Base-by-base conservation (phyloP, 1,284 basidiomycete species). In the Tranzscheliella williamsii region DNA sequence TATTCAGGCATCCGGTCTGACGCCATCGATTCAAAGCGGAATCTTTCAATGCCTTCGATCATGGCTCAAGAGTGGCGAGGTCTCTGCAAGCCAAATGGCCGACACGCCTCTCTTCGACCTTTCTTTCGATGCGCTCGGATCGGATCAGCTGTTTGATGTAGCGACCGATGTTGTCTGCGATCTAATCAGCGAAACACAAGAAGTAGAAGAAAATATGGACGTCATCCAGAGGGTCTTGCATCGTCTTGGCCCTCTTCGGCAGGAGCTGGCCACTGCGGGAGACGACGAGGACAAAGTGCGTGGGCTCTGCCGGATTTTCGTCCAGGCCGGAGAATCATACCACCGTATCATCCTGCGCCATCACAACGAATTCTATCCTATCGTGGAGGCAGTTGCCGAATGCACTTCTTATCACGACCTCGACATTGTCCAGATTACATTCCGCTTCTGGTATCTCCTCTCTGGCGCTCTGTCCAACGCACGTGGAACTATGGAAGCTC, bases 141-240 rank as follows among this genome's bases (percentile, higher is more conserved):
- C 63, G 7, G 90, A 95, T 23, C 83, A 85, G 37, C 83, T 98
- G 9, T 98, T 98, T 74, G 95, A 99, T 73, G 79, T 87, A 2
- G 92, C 91, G 0, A 90, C 94, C 31, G 90, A 96, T 65, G 87
- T 90, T 33, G 83, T 97, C 43, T 94, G 91, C 79, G 92, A 96
- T 75, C 80, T 97, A 63, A 93, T 98, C 52, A 92, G 97, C 79
- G 95, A 99, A 78, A 98, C 95, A 0, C 94, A 97, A 79, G 95
- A 99, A 79, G 84, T 96, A 21, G 87, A 95, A 58, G 94, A 98
- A 38, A 94, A 93, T 75, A 89, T 93, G 85, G 80, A 84, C 13
- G 85, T 89, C 58, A 92, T 98, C 65, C 84, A 95, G 75, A 81
- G 86, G 50, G 87, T 99, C 44, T 85, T 98, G 0, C 90, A 91